Conservation (phyloP, 306 rosid species). For the Casuarina equisetifolia region DNA sequence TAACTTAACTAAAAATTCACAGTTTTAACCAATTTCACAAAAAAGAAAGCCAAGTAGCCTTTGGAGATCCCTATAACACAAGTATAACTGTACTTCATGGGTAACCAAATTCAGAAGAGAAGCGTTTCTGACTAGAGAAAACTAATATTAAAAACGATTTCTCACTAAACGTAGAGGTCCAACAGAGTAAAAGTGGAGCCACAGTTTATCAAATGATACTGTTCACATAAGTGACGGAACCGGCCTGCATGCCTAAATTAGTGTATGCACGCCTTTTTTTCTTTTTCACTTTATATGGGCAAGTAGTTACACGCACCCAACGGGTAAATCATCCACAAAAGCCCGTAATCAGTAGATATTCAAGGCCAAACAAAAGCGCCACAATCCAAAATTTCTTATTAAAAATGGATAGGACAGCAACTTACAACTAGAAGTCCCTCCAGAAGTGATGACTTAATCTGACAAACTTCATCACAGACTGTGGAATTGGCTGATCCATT, state of each 20-base stretch:
- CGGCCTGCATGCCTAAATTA: no score
- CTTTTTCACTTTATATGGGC: neutral
- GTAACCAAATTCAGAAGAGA: neutral
- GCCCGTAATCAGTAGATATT: neutral
- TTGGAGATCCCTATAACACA: neutral
- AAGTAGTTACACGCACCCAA: neutral
- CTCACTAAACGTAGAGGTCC: no score
- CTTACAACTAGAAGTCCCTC: constrained; percentile 92
- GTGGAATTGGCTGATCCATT: constrained; percentile 44
- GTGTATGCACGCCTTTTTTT: neutral
- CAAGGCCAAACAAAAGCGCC: neutral
- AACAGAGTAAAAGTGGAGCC: no score
- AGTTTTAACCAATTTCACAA: neutral
- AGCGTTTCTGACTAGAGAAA: no score
- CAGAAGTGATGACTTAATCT: constrained; percentile 83
- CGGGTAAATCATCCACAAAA: neutral
- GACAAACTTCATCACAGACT: constrained; percentile 76
- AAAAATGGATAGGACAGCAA: constrained; percentile 26
- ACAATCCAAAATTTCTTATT: neutral
- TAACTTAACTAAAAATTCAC: neutral
- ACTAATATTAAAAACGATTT: no score
- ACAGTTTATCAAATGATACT: no score
- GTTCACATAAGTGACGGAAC: no score
- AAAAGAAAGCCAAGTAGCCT: neutral
- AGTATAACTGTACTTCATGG: neutral